These are phyloP conservation scores for Stephania japonica DNA, from an alignment of 164 flowering plant species.

Conservation along the genomic window DNA sequence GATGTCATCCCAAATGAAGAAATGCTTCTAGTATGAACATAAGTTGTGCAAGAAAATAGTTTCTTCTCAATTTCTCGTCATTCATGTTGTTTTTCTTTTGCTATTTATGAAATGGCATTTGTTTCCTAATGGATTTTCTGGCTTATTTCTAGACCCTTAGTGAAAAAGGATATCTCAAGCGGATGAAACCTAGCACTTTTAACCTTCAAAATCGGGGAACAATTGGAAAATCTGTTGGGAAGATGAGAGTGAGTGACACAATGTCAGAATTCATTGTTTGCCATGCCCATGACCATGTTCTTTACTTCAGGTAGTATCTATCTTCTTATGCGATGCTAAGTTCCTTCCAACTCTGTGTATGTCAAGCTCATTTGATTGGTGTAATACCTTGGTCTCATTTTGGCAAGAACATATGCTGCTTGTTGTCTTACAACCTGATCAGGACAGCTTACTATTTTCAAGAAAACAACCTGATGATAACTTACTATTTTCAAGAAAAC, in stretches of 20 bases:
- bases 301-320: slow-evolving; percentile 72
- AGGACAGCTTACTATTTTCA: background rate
- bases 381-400: background rate
- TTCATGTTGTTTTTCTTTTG: background rate
- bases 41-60: background rate
- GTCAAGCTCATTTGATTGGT: background rate
- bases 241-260: slow-evolving; percentile 79
- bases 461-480: background rate
- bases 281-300: slow-evolving; percentile 78
- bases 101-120: background rate
- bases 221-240: slow-evolving; percentile 96
- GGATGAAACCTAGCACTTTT: slow-evolving; percentile 87
- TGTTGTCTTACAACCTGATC: background rate
- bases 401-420: background rate
- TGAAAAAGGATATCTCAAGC: slow-evolving; percentile 93
- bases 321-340: background rate
- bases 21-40: slow-evolving; percentile 60
- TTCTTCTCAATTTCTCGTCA: background rate
- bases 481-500: background rate
- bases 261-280: slow-evolving; percentile 95
- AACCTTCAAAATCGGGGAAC: slow-evolving; percentile 90
- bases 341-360: background rate
- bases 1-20: slow-evolving; percentile 98
- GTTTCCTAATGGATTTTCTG: background rate
- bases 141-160: slow-evolving; percentile 60